These are phyloP conservation scores for Sarcodon sp. DNA, from an alignment of 768 basidiomycete genomes.

Conservation along the genomic window DNA sequence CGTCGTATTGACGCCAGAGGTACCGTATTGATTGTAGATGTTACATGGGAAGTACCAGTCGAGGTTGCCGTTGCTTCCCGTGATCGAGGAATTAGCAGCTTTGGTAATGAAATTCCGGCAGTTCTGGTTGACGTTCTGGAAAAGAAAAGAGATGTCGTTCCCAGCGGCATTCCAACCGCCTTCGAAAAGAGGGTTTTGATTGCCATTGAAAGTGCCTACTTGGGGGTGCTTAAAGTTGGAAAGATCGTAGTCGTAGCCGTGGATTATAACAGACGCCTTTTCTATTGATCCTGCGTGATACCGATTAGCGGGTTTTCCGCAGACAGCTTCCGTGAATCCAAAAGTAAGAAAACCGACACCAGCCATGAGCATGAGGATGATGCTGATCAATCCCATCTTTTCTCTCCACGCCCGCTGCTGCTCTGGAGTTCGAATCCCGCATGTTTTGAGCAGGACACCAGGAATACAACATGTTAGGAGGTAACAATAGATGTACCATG, in stretches of 20 bases:
- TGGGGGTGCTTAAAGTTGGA: slow-evolving; percentile 76
- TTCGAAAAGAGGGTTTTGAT: slow-evolving; percentile 72
- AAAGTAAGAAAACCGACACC: slow-evolving; percentile 96
- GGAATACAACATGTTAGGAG: slow-evolving; percentile 80
- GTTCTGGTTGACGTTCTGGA: slow-evolving; percentile 82
- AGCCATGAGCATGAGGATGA: slow-evolving; percentile 81
- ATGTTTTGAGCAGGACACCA: slow-evolving; percentile 55
- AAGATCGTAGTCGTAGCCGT: slow-evolving; percentile 91
- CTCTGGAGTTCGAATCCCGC: slow-evolving; percentile 82
- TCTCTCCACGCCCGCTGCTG: slow-evolving; percentile 97
- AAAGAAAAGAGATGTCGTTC: slow-evolving; percentile 88
- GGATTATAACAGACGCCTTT: slow-evolving; percentile 78
- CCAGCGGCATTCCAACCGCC: slow-evolving; percentile 69
- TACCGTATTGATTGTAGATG: slow-evolving; percentile 63
- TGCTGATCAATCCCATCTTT: slow-evolving; percentile 84
- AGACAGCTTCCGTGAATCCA: slow-evolving; percentile 92
- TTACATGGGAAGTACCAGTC: slow-evolving; percentile 99
- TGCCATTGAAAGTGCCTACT: slow-evolving; percentile 62
- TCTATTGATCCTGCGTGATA: slow-evolving; percentile 72
- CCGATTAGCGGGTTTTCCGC: slow-evolving; percentile 75
- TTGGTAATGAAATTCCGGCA: slow-evolving; percentile 71
- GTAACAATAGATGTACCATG: slow-evolving; percentile 93
- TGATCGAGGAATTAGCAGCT: slow-evolving; percentile 58
- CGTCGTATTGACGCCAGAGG: slow-evolving; percentile 47
- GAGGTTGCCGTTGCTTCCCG: slow-evolving; percentile 40